Evolutionary conservation across 2,329 filamentous ascomycete genomes (phyloP).

Genomic region (Penicillium digitatum): DNA sequence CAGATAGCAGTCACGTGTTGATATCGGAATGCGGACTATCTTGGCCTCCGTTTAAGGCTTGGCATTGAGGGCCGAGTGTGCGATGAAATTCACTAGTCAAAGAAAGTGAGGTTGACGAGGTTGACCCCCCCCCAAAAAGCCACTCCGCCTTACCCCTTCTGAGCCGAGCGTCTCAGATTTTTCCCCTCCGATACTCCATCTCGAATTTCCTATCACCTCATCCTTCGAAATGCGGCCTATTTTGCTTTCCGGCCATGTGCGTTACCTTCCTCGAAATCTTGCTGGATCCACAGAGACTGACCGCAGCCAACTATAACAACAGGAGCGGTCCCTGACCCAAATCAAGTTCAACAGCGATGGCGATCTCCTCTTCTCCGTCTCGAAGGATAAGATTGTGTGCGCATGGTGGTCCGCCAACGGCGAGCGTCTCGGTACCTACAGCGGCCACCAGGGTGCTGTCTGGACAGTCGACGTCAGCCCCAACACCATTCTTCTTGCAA

Average conservation of each 20-base stretch:
- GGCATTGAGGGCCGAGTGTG: slow-evolving; percentile 38
- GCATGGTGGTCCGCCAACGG: slow-evolving; percentile 97
- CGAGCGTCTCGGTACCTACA: slow-evolving; percentile 93
- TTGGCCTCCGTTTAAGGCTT: slow-evolving; percentile 29
- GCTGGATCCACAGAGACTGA: slow-evolving; percentile 26
- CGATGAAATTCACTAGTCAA: slow-evolving; percentile 41
- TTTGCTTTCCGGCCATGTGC: slow-evolving; percentile 84
- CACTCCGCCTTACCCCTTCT: slow-evolving; percentile 23
- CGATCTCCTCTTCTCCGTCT: slow-evolving; percentile 91
- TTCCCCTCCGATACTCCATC: slow-evolving; percentile 10
- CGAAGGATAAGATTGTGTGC: slow-evolving; percentile 96
- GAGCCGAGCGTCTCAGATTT: slow-evolving; percentile 20
- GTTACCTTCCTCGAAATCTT: slow-evolving; percentile 28
- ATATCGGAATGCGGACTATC: slow-evolving; percentile 24
- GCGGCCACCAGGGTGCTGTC: slow-evolving; percentile 94
- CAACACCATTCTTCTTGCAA: slow-evolving; percentile 84
- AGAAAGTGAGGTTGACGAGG: slow-evolving; percentile 30
- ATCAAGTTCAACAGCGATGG: slow-evolving; percentile 95
- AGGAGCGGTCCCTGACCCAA: slow-evolving; percentile 91
- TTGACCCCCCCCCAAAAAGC: slow-evolving; percentile 30
- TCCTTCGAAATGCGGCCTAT: slow-evolving; percentile 83
- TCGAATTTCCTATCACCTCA: slow-evolving; percentile 20
- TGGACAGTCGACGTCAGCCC: slow-evolving; percentile 98
- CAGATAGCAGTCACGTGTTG: slow-evolving; percentile 28
- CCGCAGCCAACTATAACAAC: slow-evolving; percentile 17